These are phyloP conservation scores for Lactarius deliciosus DNA, from an alignment of 768 basidiomycete species.

Conservation along the genomic window DNA sequence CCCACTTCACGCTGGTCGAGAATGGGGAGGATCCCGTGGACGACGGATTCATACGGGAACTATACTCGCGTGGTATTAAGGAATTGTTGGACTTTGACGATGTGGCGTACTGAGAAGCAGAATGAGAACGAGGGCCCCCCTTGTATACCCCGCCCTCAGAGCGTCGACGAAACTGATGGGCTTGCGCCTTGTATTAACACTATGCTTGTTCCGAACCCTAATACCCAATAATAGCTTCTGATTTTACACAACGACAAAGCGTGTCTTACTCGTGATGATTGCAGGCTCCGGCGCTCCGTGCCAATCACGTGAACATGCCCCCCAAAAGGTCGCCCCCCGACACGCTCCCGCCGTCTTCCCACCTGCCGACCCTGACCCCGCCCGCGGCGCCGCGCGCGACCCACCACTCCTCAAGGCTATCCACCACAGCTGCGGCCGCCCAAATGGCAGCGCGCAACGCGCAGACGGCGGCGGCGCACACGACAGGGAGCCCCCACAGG, in stretches of 20 bases:
- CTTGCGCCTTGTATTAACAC: background rate
- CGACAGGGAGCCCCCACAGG: conserved; percentile 14
- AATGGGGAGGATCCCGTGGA: background rate
- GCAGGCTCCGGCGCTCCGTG: background rate
- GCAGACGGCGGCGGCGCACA: conserved; percentile 7
- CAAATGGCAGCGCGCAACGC: conserved; percentile 7
- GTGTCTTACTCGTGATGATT: background rate
- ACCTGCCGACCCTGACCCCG: conserved; percentile 21
- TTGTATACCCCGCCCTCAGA: background rate
- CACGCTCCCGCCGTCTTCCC: conserved; percentile 23
- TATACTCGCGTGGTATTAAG: background rate
- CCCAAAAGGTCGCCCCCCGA: conserved; percentile 19
- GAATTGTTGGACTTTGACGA: background rate
- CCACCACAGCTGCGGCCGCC: background rate
- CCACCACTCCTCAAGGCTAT: background rate
- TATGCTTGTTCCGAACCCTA: background rate
- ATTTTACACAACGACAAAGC: background rate
- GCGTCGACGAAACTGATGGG: background rate
- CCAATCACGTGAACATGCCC: conserved; percentile 22
- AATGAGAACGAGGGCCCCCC: background rate
- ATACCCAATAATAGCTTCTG: background rate
- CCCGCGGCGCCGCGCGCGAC: background rate
- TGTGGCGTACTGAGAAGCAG: background rate
- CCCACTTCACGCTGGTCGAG: background rate
- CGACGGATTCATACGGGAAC: background rate